Base-by-base conservation (phyloP, 352 stramenopile genomes). In the Globisporangium spinosum region DNA sequence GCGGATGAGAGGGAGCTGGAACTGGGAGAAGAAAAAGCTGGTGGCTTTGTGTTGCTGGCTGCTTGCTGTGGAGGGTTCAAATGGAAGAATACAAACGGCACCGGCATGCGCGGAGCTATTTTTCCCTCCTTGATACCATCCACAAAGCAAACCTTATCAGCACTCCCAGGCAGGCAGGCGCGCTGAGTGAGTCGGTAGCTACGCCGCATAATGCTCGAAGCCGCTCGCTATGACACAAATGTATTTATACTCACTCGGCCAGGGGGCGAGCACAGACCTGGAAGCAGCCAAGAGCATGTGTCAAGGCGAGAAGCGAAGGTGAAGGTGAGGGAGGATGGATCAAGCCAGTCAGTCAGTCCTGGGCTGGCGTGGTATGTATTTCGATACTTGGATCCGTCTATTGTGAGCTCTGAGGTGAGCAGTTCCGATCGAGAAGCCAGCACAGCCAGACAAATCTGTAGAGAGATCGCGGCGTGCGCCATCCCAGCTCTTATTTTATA, bases 41-140 rank as follows among this genome's bases (percentile, higher is more conserved):
- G 40, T 56, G 23, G 35, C 17, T 56, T 53, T 13, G 10, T 58
- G 25, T n/a, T 66, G 61, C n/a, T 58, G 8, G 61, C 47, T 66
- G 61, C 61, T 43, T 66, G 61, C 40, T 27, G 45, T 57, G 17
- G 49, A 66, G 38, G 25, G 45, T 34, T 66, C 61, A 57, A 66
- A 66, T 66, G 45, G 23, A 2, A 66, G 45, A 66, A 66, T 66
- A 66, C 58, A 64, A 66, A 32, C 23, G 35, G 13, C 13, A 53
- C 9, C 54, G n/a, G 38, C 25, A 29, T 66, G 22, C 29, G 20
- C 22, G 45, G 61, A 22, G 47, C 61, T 59, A 66, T 66, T 66
- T 59, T 59, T 59, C 59, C 45, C 13, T 22, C 20, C 45, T 10
- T 25, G 45, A 54, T 47, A 47, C 40, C 40, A 20, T n/a, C 15